A percentile compares a stretch with the other conserved stretches of the same genome.
These are phyloP conservation scores for Metarhizium brunneum DNA, from an alignment of 2,329 filamentous ascomycete species.

Conservation along the genomic window DNA sequence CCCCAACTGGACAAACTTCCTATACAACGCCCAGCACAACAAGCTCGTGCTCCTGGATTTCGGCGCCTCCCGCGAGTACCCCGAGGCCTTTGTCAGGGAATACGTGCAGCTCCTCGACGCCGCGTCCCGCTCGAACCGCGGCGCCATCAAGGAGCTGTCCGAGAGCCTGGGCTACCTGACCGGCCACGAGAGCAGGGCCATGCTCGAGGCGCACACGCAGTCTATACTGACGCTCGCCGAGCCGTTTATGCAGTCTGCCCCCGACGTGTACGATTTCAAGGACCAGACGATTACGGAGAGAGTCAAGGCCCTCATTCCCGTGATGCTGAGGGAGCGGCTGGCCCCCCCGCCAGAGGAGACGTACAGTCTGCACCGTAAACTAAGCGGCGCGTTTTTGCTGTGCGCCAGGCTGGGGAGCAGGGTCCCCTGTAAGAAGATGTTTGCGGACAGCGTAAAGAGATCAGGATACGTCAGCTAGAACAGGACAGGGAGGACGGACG, in stretches of 20 bases:
- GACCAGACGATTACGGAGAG: constrained; percentile 95
- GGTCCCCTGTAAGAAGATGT: constrained; percentile 74
- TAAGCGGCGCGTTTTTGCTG: constrained; percentile 89
- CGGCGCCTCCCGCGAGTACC: constrained; percentile 82
- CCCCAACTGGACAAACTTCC: constrained; percentile 98
- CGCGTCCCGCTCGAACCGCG: constrained; percentile 61
- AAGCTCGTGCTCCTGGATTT: constrained; percentile 92
- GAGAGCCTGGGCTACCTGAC: constrained; percentile 83
- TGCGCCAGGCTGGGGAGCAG: constrained; percentile 79
- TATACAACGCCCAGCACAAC: constrained; percentile 66
- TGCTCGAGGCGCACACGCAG: constrained; percentile 85
- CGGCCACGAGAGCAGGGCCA: constrained; percentile 72
- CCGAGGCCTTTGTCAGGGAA: constrained; percentile 64
- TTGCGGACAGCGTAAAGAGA: constrained; percentile 45
- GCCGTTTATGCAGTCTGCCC: constrained; percentile 69
- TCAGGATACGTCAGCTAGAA: constrained; percentile 19
- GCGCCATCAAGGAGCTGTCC: constrained; percentile 56
- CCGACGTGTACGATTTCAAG: constrained; percentile 81
- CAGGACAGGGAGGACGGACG: not conserved
- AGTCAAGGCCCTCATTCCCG: constrained; percentile 76
- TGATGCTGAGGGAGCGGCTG: constrained; percentile 85
- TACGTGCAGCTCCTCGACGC: constrained; percentile 77
- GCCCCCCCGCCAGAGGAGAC: constrained; percentile 95
- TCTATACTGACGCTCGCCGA: constrained; percentile 87
- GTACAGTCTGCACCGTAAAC: constrained; percentile 87